These are phyloP conservation scores for Colletotrichum euphorbiae DNA, from an alignment of 2,329 filamentous ascomycete species.

Conservation along the genomic window DNA sequence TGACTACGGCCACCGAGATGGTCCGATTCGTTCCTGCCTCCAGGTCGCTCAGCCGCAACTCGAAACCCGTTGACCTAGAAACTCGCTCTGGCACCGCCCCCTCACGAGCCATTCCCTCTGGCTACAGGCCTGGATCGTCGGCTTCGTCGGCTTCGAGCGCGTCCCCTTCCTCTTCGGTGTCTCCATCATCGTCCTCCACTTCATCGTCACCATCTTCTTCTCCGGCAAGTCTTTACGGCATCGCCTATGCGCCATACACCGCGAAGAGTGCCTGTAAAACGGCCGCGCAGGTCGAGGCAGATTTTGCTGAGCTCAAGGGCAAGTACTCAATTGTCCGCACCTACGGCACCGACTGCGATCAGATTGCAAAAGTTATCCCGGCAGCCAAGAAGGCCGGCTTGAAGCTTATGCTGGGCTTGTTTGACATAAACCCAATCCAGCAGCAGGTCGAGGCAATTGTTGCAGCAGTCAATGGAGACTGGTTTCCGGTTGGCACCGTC, in stretches of 20 bases:
- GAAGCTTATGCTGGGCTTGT: constrained; percentile 82
- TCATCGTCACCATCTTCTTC: constrained; percentile 10
- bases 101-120: not conserved
- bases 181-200: not conserved
- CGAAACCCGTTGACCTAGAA: not conserved
- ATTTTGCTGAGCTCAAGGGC: constrained; percentile 67
- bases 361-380: constrained; percentile 71
- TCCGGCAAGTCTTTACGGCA: constrained; percentile 48
- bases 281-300: constrained; percentile 68
- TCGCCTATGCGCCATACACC: constrained; percentile 64
- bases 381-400: constrained; percentile 74
- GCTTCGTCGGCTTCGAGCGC: not conserved
- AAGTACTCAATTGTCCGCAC: constrained; percentile 75
- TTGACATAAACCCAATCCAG: constrained; percentile 67
- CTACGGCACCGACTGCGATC: constrained; percentile 85
- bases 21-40: constrained; percentile 47
- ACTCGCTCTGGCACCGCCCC: constrained; percentile 19
- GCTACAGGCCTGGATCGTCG: not conserved
- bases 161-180: not conserved
- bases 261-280: constrained; percentile 74
- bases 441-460: constrained; percentile 72
- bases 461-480: constrained; percentile 70
- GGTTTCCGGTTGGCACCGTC: constrained; percentile 77
- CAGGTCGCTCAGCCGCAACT: not conserved
- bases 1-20: constrained; percentile 57